Conservation (phyloP, 2,329 filamentous ascomycete species). For the Ambrosiella xylebori region DNA sequence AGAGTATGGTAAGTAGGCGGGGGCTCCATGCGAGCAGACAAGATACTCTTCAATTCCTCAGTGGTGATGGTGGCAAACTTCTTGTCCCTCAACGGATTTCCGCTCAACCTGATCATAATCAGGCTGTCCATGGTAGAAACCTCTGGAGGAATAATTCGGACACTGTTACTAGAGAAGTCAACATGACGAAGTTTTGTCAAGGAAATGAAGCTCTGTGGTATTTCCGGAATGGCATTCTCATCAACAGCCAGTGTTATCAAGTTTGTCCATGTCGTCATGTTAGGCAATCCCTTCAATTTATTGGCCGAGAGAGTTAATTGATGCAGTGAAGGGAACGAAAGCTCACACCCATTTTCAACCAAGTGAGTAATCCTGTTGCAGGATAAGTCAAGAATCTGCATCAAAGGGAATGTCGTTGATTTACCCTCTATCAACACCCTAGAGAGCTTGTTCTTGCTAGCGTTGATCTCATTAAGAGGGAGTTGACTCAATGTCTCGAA, state of each 20-base stretch:
- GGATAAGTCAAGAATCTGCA: conserved; percentile 65
- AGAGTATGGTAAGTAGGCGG: conserved; percentile 17
- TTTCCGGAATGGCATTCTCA: conserved; percentile 58
- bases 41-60: conserved; percentile 60
- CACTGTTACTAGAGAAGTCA: conserved; percentile 73
- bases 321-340: conserved; percentile 56
- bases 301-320: conserved; percentile 68
- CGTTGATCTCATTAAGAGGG: conserved; percentile 55
- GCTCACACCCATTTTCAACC: conserved; percentile 23
- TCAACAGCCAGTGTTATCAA: conserved; percentile 60
- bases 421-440: conserved; percentile 52
- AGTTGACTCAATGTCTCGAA: conserved; percentile 51
- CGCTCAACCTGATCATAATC: conserved; percentile 56
- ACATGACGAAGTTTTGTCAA: conserved; percentile 55
- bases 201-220: conserved; percentile 60
- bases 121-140: conserved; percentile 67
- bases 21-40: conserved; percentile 50
- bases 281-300: conserved; percentile 53
- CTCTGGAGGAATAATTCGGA: conserved; percentile 56
- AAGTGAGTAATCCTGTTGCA: conserved; percentile 53
- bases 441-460: conserved; percentile 60
- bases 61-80: conserved; percentile 69
- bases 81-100: conserved; percentile 81
- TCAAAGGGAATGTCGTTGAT: conserved; percentile 38
- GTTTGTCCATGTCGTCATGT: conserved; percentile 55